phyloP scores from a whole-genome alignment of 1,139 yeast species.

The Candida sp. region DNA sequence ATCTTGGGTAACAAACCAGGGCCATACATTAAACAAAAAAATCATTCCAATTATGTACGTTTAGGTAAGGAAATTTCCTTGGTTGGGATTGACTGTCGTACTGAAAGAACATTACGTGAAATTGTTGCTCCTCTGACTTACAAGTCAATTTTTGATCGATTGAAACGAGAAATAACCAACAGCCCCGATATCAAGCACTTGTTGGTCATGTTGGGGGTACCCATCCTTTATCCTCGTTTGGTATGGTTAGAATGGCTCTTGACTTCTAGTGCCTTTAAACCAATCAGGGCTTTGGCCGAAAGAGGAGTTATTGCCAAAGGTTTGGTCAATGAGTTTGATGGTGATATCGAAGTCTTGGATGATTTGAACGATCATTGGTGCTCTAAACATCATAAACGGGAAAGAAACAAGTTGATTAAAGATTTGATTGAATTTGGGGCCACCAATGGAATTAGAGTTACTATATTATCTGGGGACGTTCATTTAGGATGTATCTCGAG shows the following conservation, averaged over 20 bases:
- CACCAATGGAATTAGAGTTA: conserved; percentile 61
- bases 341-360: conserved; percentile 84
- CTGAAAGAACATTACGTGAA: conserved; percentile 70
- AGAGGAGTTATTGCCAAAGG: conserved; percentile 62
- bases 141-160: conserved; percentile 53
- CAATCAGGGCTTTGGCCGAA: conserved; percentile 65
- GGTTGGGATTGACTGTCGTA: conserved; percentile 86
- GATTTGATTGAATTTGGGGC: conserved; percentile 64
- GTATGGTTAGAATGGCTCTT: conserved; percentile 84
- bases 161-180: conserved; percentile 48
- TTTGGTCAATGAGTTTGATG: conserved; percentile 86
- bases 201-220: conserved; percentile 85
- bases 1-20: conserved; percentile 51
- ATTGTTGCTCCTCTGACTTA: conserved; percentile 60
- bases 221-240: conserved; percentile 88
- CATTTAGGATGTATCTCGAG: conserved; percentile 86
- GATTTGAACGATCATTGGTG: conserved; percentile 98
- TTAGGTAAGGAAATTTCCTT: conserved; percentile 73
- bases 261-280: conserved; percentile 58
- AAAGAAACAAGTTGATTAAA: conserved; percentile 62
- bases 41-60: conserved; percentile 68
- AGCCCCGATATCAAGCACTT: conserved; percentile 66
- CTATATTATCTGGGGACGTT: conserved; percentile 90
- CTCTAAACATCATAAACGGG: conserved; percentile 75
- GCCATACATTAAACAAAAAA: conserved; percentile 60